Percentiles rank a stretch among this genome's conserved stretches.
Conservation (phyloP, 345 rosid genomes). For the Moricandia moricandioides region DNA sequence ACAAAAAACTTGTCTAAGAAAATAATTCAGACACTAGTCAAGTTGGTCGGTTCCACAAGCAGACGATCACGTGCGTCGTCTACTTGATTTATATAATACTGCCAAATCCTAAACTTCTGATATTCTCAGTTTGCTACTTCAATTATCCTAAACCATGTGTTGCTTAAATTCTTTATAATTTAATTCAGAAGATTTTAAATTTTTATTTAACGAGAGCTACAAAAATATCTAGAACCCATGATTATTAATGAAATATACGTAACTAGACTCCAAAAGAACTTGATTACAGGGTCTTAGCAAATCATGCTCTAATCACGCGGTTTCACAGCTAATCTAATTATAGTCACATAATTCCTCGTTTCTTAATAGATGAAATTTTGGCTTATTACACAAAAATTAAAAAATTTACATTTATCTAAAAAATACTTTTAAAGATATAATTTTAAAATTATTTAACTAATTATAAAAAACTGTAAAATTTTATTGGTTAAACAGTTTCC, state of each 20-base stretch:
- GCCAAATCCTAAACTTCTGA: constrained; percentile 10
- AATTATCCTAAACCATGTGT: neutral
- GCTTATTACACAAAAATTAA: too few relatives aligned
- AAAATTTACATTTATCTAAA: too few relatives aligned
- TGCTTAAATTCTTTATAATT: neutral
- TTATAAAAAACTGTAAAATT: too few relatives aligned
- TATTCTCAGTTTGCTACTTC: constrained; percentile 5
- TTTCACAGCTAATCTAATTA: constrained; percentile 24
- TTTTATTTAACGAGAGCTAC: neutral
- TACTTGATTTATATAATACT: constrained; percentile 21
- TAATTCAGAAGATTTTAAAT: neutral
- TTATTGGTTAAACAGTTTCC: too few relatives aligned
- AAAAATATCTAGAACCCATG: neutral
- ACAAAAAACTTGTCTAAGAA: constrained; percentile 13
- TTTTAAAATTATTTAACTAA: too few relatives aligned
- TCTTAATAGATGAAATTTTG: too few relatives aligned
- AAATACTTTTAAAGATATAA: too few relatives aligned
- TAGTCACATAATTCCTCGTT: too few relatives aligned
- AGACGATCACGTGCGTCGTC: constrained; percentile 33
- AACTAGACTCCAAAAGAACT: neutral
- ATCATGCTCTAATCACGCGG: constrained; percentile 23
- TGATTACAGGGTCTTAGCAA: neutral
- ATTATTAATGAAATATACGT: neutral
- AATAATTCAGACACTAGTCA: constrained; percentile 32
- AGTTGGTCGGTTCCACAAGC: constrained; percentile 29